Evolutionary conservation across 2,329 filamentous ascomycete genomes (phyloP), one percentile per base, ranked within the genome.

Genomic region (Calonectria pteridis): DNA sequence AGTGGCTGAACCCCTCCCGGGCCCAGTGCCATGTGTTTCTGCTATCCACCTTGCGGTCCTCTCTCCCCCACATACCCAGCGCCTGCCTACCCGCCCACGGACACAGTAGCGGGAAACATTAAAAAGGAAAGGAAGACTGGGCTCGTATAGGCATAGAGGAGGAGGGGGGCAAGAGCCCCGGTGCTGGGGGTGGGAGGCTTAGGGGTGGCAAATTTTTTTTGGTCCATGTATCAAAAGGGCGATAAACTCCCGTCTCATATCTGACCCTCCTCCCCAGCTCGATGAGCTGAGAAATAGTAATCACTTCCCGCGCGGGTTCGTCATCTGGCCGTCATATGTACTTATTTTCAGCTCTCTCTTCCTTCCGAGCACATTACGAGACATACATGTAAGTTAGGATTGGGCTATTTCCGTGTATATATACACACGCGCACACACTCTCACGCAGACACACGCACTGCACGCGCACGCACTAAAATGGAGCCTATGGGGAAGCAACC

Each of bases 201-300:
- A 31, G 50, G 50, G 50, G 50, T 53, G 50, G 50, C 50, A 13
- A 53, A 53, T 53, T 31, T 53, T 29, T n/a, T 29, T 28, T 31
- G 20, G 20, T 26, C 5, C 28, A 51, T 51, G 49, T 53, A 46
- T 46, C 40, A 7, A n/a, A n/a, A n/a, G 40, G 50, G 55, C 55
- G 55, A 59, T 59, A 59, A 59, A 59, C 55, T 59, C 55, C 55
- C 55, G 55, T 59, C n/a, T 31, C 31, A 35, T 20, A 58, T 26
- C 55, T 35, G 20, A 37, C 55, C 55, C 55, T 35, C 55, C 55
- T 23, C 23, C 40, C 40, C 40, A 46, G 40, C 7, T 46, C 20
- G 40, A 46, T 46, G 40, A 29, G 50, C 28, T 53, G 50, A 53
- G 50, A 26, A 53, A 14, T 43, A 43, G 40, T n/a, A 46, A 46